These are phyloP conservation scores for Geranomyces variabilis DNA, from an alignment of 192 early-diverging fungal genomes.

Conservation along the genomic window DNA sequence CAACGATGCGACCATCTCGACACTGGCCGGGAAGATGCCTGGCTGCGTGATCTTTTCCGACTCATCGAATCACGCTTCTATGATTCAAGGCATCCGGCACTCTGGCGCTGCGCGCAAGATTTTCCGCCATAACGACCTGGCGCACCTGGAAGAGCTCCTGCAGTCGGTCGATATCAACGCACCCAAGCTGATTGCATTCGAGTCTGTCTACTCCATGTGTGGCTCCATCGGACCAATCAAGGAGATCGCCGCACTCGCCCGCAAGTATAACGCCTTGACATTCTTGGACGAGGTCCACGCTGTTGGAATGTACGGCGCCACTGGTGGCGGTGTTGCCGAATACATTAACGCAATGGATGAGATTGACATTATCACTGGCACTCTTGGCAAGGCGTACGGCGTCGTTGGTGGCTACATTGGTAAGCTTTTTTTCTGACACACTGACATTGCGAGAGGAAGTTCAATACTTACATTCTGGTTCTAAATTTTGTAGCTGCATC, in stretches of 20 bases:
- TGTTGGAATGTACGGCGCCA: constrained; percentile 98
- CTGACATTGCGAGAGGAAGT: neutral
- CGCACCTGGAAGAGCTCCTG: constrained; percentile 83
- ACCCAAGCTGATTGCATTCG: constrained; percentile 95
- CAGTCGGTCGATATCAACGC: constrained; percentile 76
- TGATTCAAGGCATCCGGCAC: constrained; percentile 97
- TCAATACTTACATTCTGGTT: too few species aligned
- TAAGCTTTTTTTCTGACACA: constrained; percentile 10
- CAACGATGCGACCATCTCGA: constrained; percentile 94
- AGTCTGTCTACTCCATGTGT: constrained; percentile 97
- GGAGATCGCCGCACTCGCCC: constrained; percentile 84
- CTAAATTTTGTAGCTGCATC: constrained; percentile 70
- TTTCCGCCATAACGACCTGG: constrained; percentile 92
- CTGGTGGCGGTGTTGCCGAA: constrained; percentile 93
- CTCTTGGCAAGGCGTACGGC: constrained; percentile 96
- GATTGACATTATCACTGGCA: constrained; percentile 95
- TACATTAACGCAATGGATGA: constrained; percentile 88
- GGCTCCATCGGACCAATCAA: constrained; percentile 92
- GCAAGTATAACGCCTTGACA: constrained; percentile 95
- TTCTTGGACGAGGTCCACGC: constrained; percentile 98
- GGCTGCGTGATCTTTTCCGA: constrained; percentile 95
- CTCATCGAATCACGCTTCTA: constrained; percentile 94
- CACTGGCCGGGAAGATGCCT: constrained; percentile 84
- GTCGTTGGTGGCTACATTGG: constrained; percentile 97
- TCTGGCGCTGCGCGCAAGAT: constrained; percentile 85